Conservation (phyloP, 768 basidiomycete genomes). For the Suillus cothurnatus region DNA sequence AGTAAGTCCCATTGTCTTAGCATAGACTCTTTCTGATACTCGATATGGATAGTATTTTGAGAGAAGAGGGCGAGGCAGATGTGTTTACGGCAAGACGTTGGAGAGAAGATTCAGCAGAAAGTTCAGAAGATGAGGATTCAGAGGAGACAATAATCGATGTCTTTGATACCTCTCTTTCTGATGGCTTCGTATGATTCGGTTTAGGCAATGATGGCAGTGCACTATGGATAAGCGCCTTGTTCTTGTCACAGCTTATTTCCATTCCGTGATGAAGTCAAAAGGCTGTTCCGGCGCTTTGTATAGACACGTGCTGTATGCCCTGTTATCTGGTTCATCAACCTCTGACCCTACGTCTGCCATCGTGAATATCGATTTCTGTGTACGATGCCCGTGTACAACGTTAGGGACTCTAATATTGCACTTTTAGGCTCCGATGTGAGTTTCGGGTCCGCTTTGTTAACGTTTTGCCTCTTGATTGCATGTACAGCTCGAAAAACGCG, state of each 20-base stretch:
- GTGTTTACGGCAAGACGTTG: conserved; percentile 52
- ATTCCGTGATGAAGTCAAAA: background rate
- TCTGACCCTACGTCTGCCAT: conserved; percentile 5
- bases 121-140: conserved; percentile 17
- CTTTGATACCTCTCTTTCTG: conserved; percentile 1
- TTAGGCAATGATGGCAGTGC: background rate
- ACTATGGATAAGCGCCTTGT: background rate
- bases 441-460: conserved; percentile 3
- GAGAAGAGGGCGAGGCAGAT: conserved; percentile 58
- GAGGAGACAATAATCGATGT: background rate
- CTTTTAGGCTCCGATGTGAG: conserved; percentile 64
- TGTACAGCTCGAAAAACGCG: conserved; percentile 46
- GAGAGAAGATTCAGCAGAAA: conserved; percentile 34
- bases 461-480: background rate
- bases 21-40: conserved; percentile 11
- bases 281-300: background rate
- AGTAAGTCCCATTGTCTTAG: conserved; percentile 45
- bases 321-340: conserved; percentile 10
- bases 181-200: background rate
- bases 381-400: conserved; percentile 41
- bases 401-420: conserved; percentile 64
- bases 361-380: conserved; percentile 10
- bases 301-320: conserved; percentile 18
- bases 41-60: conserved; percentile 50
- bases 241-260: background rate